Evolutionary conservation across 108 stramenopile species (phyloP), one percentile per base, ranked within the genome.

Genomic region (Aureococcus anophagefferens): DNA sequence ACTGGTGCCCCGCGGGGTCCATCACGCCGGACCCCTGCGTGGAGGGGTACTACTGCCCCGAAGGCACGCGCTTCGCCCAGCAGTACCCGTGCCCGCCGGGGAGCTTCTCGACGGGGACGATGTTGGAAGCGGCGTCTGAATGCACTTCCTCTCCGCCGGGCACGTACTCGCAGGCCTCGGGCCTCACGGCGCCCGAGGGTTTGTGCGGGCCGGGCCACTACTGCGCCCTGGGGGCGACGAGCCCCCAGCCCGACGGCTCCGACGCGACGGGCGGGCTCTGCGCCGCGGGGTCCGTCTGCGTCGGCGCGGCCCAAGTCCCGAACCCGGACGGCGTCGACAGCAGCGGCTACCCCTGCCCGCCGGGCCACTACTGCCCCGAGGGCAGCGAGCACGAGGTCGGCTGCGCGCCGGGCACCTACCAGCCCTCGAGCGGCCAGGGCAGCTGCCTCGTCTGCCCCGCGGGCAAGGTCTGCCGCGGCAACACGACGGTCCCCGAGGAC

Each of bases 161-260:
- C 13, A 73, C 40, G 63, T 86, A 82, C 63, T 86, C 84, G 65
- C 83, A 82, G n/a, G 21, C 66, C 72, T 33, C 36, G 46, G 18
- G 82, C 77, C 30, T 62, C 81, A 11, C 62, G 72, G 7, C 35
- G n/a, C 65, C 84, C 85, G 7, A 74, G 76, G 9, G 86, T 87
- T n/a, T n/a, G n/a, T n/a, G 86, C 70, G 81, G 81, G 21, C 75
- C 81, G 25, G 80, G 86, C 30, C 85, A 84, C 73, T 86, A 62
- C 40, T 81, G 80, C 68, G 31, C 68, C 25, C 59, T 30, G 0
- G 77, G 77, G 5, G 75, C 77, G 15, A 73, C 69, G 35, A 85
- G 80, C 25, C 73, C 83, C 29, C 68, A 79, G 29, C 85, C 85
- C 0, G 76, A n/a, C n/a, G n/a, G n/a, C n/a, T n/a, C n/a, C n/a